Percentiles rank a stretch among this genome's conserved stretches.
Conservation (phyloP, 2,329 filamentous ascomycete genomes). For the Rhynchosporium graminicola region DNA sequence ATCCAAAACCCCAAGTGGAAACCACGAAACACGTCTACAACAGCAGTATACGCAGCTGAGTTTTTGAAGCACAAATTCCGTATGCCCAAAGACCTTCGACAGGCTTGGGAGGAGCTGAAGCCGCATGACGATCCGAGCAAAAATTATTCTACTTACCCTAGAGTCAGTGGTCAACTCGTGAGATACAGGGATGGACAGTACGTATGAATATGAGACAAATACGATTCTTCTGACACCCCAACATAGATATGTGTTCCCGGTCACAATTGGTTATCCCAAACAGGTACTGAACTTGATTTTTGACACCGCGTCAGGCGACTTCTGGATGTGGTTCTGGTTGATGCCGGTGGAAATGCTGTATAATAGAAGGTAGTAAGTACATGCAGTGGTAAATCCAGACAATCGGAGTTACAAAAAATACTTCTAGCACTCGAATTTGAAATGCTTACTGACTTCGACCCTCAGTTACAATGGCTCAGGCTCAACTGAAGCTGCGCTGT, state of each 20-base stretch:
- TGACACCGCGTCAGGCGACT: constrained; percentile 32
- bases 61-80: constrained; percentile 28
- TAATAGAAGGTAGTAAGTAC: constrained; percentile 20
- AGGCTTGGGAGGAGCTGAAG: constrained; percentile 15
- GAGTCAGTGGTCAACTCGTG: constrained; percentile 26
- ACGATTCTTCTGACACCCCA: not conserved
- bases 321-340: constrained; percentile 36
- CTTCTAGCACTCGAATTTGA: not conserved
- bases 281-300: constrained; percentile 33
- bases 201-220: constrained; percentile 12
- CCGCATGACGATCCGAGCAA: not conserved
- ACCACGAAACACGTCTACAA: constrained; percentile 15
- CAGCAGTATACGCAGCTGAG: constrained; percentile 25
- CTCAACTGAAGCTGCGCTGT: constrained; percentile 13
- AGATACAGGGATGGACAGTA: constrained; percentile 25
- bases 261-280: constrained; percentile 30
- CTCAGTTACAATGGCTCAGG: constrained; percentile 3
- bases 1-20: constrained; percentile 7
- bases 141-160: not conserved
- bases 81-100: constrained; percentile 26
- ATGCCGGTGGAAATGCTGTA: constrained; percentile 22
- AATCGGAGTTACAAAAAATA: not conserved
- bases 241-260: constrained; percentile 28
- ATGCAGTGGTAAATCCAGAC: constrained; percentile 14
- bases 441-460: not conserved